Conservation (phyloP, 352 stramenopile genomes). For the Phytophthora nicotianae region DNA sequence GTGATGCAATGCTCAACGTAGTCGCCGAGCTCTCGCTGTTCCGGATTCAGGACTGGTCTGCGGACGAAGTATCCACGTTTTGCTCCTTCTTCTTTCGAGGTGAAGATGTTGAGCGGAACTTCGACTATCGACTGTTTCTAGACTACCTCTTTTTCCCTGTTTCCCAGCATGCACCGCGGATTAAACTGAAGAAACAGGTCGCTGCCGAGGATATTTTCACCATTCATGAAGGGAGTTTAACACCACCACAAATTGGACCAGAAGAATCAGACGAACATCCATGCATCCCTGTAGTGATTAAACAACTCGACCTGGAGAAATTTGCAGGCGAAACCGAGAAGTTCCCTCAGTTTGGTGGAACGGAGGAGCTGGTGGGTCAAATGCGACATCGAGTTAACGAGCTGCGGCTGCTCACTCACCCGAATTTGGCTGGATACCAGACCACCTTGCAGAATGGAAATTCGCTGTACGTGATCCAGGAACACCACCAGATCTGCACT, state of each 20-base stretch:
- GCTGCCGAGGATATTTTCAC: constrained; percentile 16
- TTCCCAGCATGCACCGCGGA: constrained; percentile 4
- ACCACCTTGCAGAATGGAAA: constrained; percentile 39
- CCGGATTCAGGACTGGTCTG: constrained; percentile 39
- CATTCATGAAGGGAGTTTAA: constrained; percentile 24
- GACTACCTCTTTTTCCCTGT: constrained; percentile 66
- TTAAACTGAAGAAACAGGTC: constrained; percentile 33
- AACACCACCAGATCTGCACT: constrained; percentile 47
- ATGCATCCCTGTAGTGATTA: constrained; percentile 19
- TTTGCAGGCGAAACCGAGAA: constrained; percentile 5
- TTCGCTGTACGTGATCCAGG: constrained; percentile 48
- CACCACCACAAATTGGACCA: constrained; percentile 5
- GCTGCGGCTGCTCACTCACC: constrained; percentile 47
- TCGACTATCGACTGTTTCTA: constrained; percentile 56
- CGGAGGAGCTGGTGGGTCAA: constrained; percentile 5
- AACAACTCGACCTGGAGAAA: constrained; percentile 19
- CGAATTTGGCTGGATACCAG: constrained; percentile 48
- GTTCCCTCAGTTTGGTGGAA: constrained; percentile 3
- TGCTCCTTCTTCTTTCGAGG: constrained; percentile 44
- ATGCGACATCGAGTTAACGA: constrained; percentile 45
- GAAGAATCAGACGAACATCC: constrained; percentile 5
- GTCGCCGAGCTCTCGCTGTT: constrained; percentile 35
- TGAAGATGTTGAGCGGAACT: constrained; percentile 21
- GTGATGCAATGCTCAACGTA: constrained; percentile 39
- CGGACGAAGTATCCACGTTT: constrained; percentile 37